phyloP scores from a whole-genome alignment of 106 monocot species.

The Dendrobium chrysotoxum region DNA sequence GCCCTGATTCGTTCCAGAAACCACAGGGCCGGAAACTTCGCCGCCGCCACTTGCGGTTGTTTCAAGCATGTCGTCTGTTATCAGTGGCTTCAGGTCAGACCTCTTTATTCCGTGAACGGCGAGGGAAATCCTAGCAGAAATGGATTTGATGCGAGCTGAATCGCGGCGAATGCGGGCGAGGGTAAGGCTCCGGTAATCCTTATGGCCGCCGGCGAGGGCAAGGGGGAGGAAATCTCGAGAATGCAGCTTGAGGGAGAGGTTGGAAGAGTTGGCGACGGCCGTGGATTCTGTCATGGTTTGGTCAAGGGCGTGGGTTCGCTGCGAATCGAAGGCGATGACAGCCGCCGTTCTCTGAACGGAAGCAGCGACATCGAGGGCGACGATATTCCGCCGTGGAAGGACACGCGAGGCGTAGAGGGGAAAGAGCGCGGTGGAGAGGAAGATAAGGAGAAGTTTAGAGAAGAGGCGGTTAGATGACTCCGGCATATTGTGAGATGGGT shows the following conservation, averaged over 20 bases:
- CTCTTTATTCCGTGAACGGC: constrained; percentile 19
- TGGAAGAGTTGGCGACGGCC: background rate
- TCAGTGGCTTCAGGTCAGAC: constrained; percentile 45
- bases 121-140: constrained; percentile 27
- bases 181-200: constrained; percentile 52
- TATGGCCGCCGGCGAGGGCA: constrained; percentile 13
- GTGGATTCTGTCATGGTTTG: constrained; percentile 3
- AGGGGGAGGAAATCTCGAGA: background rate
- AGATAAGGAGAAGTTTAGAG: background rate
- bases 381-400: constrained; percentile 5
- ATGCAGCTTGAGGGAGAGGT: constrained; percentile 1
- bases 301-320: constrained; percentile 9
- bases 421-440: constrained; percentile 10
- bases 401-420: background rate
- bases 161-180: constrained; percentile 53
- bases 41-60: background rate
- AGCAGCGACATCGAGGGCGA: constrained; percentile 37
- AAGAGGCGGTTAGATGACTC: background rate
- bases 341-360: constrained; percentile 9
- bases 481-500: constrained; percentile 15
- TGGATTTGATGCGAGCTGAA: constrained; percentile 23
- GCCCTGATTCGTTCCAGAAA: constrained; percentile 63
- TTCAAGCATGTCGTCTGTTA: background rate
- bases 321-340: constrained; percentile 24
- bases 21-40: constrained; percentile 33